Conservation (phyloP, 805 yeast species). For the Jamesozyma hellenica region DNA sequence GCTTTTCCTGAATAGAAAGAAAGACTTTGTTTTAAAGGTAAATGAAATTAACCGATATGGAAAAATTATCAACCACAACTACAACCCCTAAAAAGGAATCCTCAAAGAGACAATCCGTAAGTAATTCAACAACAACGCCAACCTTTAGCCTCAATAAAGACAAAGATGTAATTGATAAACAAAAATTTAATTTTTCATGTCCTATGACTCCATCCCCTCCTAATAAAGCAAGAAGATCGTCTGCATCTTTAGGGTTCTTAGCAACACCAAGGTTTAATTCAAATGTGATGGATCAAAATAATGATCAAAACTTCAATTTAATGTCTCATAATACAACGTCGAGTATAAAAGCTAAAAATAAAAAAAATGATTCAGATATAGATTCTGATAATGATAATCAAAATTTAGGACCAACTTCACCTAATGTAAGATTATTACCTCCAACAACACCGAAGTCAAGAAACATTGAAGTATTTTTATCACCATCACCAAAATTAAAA, state of each 20-base stretch:
- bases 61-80: too few relatives aligned
- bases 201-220: constrained; percentile 25
- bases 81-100: constrained; percentile 8
- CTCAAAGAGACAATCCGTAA: constrained; percentile 12
- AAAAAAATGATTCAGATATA: neutral
- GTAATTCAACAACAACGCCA: neutral
- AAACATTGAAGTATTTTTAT: constrained; percentile 23
- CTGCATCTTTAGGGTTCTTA: constrained; percentile 19
- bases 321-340: neutral
- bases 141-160: neutral
- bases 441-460: constrained; percentile 29
- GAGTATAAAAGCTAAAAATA: neutral
- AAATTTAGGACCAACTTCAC: constrained; percentile 1
- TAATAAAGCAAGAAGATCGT: constrained; percentile 15
- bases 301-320: neutral
- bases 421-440: constrained; percentile 17
- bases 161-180: neutral
- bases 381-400: neutral
- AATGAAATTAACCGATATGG: too few relatives aligned
- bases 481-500: constrained; percentile 27
- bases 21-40: too few relatives aligned
- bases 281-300: neutral
- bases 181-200: constrained; percentile 1
- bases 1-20: too few relatives aligned
- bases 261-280: constrained; percentile 17